Conservation (phyloP, 2,329 filamentous ascomycete genomes). For the Incumbomyces delicatus region DNA sequence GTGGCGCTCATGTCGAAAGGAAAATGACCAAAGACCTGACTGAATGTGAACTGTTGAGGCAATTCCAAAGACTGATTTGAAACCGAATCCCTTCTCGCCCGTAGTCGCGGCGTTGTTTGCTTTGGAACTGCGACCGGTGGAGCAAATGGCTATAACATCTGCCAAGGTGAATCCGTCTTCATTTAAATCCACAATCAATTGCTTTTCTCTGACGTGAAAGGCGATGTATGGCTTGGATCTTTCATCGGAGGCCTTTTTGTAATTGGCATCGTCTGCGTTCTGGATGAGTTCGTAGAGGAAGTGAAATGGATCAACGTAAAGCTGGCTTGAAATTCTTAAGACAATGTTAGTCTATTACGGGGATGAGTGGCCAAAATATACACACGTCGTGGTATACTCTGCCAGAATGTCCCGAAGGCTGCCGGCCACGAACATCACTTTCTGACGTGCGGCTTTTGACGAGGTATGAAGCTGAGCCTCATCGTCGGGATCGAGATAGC, state of each 20-base stretch:
- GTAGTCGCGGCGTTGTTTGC: constrained; percentile 20
- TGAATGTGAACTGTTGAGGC: constrained; percentile 17
- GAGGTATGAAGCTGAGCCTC: constrained; percentile 5
- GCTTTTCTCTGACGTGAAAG: constrained; percentile 6
- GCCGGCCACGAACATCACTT: constrained; percentile 6
- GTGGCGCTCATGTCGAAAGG: constrained; percentile 13
- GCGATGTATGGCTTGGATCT: constrained; percentile 4
- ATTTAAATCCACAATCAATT: constrained; percentile 22
- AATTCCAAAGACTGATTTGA: constrained; percentile 29
- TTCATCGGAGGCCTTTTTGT: not conserved
- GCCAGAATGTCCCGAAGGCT: constrained; percentile 6
- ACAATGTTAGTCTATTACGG: not conserved
- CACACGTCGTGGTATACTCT: constrained; percentile 11
- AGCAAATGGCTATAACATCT: constrained; percentile 31
- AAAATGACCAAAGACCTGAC: constrained; percentile 16
- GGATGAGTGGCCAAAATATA: not conserved
- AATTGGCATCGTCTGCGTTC: constrained; percentile 32
- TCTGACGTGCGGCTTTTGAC: constrained; percentile 3
- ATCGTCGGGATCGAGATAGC: constrained; percentile 8
- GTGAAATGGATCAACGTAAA: constrained; percentile 11
- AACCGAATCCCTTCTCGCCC: constrained; percentile 29
- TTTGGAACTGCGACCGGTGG: constrained; percentile 29
- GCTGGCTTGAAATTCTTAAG: constrained; percentile 9
- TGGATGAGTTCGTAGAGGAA: constrained; percentile 30
- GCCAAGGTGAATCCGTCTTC: constrained; percentile 33